Evolutionary conservation across 1,284 basidiomycete genomes (phyloP).

Genomic region (Volvariella volvacea): DNA sequence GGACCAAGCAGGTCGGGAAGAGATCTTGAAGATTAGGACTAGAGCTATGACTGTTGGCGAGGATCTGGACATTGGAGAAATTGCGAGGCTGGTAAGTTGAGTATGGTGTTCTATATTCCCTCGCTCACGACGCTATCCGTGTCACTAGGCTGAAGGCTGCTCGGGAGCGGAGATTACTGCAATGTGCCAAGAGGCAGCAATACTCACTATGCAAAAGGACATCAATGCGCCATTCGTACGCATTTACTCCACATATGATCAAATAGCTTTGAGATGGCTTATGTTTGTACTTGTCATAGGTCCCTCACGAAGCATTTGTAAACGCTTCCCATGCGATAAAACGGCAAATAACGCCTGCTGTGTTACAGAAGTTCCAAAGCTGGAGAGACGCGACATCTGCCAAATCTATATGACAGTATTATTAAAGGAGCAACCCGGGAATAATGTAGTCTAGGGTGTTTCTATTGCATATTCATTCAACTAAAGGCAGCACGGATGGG

Average conservation of each 20-base stretch:
- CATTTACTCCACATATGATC: constrained; percentile 4
- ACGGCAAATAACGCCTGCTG: constrained; percentile 81
- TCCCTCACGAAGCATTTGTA: constrained; percentile 71
- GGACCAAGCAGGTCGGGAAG: constrained; percentile 68
- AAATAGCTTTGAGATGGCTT: not conserved
- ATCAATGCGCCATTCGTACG: constrained; percentile 73
- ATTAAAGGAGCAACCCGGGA: too few relatives aligned
- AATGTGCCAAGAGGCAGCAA: constrained; percentile 94
- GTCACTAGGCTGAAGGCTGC: constrained; percentile 79
- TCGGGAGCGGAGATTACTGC: constrained; percentile 93
- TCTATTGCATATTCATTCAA: too few relatives aligned
- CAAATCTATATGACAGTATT: too few relatives aligned
- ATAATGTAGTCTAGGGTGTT: too few relatives aligned
- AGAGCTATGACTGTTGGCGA: constrained; percentile 76
- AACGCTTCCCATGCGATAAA: constrained; percentile 71
- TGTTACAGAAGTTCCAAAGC: constrained; percentile 62
- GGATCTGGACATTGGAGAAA: constrained; percentile 58
- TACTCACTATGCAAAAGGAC: constrained; percentile 85
- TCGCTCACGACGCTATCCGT: constrained; percentile 1
- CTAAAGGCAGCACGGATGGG: too few relatives aligned
- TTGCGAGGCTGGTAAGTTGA: constrained; percentile 67
- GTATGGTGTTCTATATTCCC: not conserved
- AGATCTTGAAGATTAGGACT: constrained; percentile 80
- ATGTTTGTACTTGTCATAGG: constrained; percentile 34
- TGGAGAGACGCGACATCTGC: constrained; percentile 33